Evolutionary conservation across 352 stramenopile species (phyloP), one percentile per base, ranked within the genome.

Genomic region (Globisporangium cystogenes): DNA sequence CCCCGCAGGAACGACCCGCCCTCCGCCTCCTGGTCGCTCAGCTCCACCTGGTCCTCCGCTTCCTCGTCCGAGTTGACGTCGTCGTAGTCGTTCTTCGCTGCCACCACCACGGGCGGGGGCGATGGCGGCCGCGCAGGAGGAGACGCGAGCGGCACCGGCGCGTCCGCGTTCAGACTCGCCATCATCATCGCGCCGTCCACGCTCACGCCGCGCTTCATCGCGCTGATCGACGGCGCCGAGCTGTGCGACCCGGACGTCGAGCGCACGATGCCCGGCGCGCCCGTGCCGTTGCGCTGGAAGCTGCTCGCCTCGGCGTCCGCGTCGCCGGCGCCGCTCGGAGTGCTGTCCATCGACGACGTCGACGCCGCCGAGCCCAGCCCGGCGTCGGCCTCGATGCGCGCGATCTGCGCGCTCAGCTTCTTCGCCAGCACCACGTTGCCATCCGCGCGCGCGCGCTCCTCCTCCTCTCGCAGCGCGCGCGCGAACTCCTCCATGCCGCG

Each of bases 1-100:
- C 88, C 82, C 11, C 82, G 77, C 26, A 93, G 64, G 48, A 90
- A 71, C 16, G 54, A 43, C 18, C 54, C 48, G 23, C 52, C 52
- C 31, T 85, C 66, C 26, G 85, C 68, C 20, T 92, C 83, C 37
- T 56, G 64, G 48, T 92, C 83, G 39, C 64, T 82, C 67, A 87
- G 64, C 35, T 78, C 67, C 52, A 92, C 77, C 6, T 87, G 78
- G 39, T 92, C 83, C 31, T 92, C 83, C 8, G 78, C 82, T 48
- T 93, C 82, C 48, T 89, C 80, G 42, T 93, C 82, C 50, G 69
- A 82, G 59, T 90, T 83, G 31, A 89, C 76, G 48, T 93, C 83
- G 26, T 79, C 77, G 48, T 92, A 90, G 50, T 89, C 78, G 59
- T 91, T 88, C 44, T 40, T 48, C 36, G 47, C 33, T 10, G 54